Percentiles rank a stretch among this genome's conserved stretches.
phyloP scores from a whole-genome alignment of 805 yeast genomes.

The Saccharomycopsis schoenii region DNA sequence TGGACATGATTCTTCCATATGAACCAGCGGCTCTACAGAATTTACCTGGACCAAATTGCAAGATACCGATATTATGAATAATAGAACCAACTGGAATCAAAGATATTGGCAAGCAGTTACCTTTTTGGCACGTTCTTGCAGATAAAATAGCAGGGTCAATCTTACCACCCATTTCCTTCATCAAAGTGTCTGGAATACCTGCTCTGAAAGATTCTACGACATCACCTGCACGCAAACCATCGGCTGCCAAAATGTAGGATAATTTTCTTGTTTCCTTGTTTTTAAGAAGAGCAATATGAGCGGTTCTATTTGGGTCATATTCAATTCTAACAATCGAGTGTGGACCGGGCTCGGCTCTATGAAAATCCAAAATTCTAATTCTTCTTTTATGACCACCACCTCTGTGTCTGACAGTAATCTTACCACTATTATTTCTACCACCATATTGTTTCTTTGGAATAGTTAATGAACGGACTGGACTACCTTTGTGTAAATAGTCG shows the following conservation, averaged over 20 bases:
- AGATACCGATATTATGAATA: constrained; percentile 77
- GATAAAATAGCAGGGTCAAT: constrained; percentile 86
- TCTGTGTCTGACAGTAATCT: constrained; percentile 84
- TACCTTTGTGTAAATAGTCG: constrained; percentile 77
- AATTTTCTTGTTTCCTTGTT: constrained; percentile 50
- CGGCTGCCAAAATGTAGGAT: constrained; percentile 81
- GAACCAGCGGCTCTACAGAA: constrained; percentile 93
- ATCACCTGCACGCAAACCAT: constrained; percentile 91
- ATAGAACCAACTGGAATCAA: constrained; percentile 95
- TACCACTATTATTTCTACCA: constrained; percentile 86
- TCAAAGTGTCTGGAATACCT: constrained; percentile 73
- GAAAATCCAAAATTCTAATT: constrained; percentile 70
- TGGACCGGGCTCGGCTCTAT: constrained; percentile 55
- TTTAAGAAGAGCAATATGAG: constrained; percentile 81
- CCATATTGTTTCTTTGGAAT: constrained; percentile 60
- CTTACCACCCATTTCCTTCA: constrained; percentile 81
- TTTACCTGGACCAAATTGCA: constrained; percentile 69
- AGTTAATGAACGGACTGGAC: constrained; percentile 65
- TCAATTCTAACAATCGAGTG: constrained; percentile 83
- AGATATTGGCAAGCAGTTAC: constrained; percentile 85
- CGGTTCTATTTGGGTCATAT: constrained; percentile 89
- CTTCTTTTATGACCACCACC: constrained; percentile 97
- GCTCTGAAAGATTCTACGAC: constrained; percentile 75
- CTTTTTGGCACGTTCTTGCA: constrained; percentile 80
- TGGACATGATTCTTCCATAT: constrained; percentile 78